phyloP scores from a whole-genome alignment of 257 asterid genomes.

The Nicotiana noctiflora region DNA sequence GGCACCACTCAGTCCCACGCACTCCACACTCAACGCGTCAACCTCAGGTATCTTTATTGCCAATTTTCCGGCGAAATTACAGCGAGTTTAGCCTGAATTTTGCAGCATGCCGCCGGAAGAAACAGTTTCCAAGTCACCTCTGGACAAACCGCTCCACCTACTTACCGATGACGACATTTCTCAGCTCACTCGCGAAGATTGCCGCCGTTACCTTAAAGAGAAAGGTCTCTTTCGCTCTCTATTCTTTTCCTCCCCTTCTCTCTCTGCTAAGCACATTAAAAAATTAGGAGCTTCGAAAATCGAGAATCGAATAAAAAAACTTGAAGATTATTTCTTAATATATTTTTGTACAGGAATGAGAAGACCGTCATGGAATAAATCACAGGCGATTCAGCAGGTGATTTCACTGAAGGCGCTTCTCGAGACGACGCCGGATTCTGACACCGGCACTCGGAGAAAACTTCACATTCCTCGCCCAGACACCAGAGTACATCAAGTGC shows the following conservation, averaged over 20 bases:
- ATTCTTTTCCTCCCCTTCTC: no score
- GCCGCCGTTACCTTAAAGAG: conserved; percentile 94
- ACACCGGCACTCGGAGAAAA: conserved; percentile 37
- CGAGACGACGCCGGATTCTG: conserved; percentile 60
- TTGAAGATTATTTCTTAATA: not conserved
- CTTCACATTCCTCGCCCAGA: conserved; percentile 40
- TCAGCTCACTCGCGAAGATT: conserved; percentile 95
- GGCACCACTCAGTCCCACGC: conserved; percentile 7
- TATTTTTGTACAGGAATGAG: conserved; percentile 68
- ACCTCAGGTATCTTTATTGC: not conserved
- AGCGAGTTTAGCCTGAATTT: conserved; percentile 32
- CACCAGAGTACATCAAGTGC: conserved; percentile 31
- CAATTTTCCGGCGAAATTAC: conserved; percentile 4
- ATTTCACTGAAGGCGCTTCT: conserved; percentile 81
- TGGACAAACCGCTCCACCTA: conserved; percentile 79
- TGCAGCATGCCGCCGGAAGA: conserved; percentile 47
- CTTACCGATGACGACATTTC: conserved; percentile 99
- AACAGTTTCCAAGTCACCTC: conserved; percentile 51
- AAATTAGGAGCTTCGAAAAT: not conserved
- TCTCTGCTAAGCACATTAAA: not conserved
- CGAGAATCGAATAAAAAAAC: conserved; percentile 11
- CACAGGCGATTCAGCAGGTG: conserved; percentile 99
- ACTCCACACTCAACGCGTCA: not conserved
- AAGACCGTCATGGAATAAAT: conserved; percentile 98
- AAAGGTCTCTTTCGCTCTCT: conserved; percentile 35